These are phyloP conservation scores for Cyberlindnera galapagoensis DNA, from an alignment of 805 yeast species.

Conservation along the genomic window DNA sequence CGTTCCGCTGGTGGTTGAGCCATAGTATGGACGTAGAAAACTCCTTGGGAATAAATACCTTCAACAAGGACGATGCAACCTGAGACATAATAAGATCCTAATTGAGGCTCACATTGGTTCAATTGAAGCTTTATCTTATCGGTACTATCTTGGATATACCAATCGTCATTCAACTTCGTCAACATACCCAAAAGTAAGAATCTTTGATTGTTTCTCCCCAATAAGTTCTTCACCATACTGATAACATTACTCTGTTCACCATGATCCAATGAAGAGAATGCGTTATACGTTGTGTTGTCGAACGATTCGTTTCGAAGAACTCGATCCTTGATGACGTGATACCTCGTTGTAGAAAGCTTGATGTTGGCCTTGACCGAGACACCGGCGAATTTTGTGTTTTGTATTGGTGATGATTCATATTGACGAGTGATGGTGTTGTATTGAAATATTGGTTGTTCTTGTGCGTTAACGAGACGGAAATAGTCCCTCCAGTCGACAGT, in stretches of 20 bases:
- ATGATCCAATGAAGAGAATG: constrained; percentile 26
- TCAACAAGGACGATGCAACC: constrained; percentile 80
- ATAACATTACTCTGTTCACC: constrained; percentile 28
- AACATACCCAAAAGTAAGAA: constrained; percentile 78
- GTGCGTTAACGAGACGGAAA: constrained; percentile 58
- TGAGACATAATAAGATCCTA: constrained; percentile 57
- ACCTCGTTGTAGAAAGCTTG: constrained; percentile 46
- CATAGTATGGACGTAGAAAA: constrained; percentile 68
- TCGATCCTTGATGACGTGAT: constrained; percentile 60
- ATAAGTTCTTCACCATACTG: constrained; percentile 72
- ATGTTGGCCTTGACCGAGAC: constrained; percentile 27
- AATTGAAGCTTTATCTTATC: constrained; percentile 61
- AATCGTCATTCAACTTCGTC: constrained; percentile 57
- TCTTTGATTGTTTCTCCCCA: constrained; percentile 76
- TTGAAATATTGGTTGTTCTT: constrained; percentile 53
- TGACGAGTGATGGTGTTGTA: constrained; percentile 61
- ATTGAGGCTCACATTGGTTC: constrained; percentile 52
- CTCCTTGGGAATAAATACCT: constrained; percentile 70
- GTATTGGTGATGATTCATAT: constrained; percentile 34
- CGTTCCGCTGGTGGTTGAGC: constrained; percentile 88
- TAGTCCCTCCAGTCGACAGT: constrained; percentile 64
- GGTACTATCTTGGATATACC: constrained; percentile 74
- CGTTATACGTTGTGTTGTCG: constrained; percentile 34
- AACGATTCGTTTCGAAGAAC: constrained; percentile 71
- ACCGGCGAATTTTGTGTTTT: constrained; percentile 19